Evolutionary conservation across 306 rosid genomes (phyloP).

Genomic region (Trifolium repens): DNA sequence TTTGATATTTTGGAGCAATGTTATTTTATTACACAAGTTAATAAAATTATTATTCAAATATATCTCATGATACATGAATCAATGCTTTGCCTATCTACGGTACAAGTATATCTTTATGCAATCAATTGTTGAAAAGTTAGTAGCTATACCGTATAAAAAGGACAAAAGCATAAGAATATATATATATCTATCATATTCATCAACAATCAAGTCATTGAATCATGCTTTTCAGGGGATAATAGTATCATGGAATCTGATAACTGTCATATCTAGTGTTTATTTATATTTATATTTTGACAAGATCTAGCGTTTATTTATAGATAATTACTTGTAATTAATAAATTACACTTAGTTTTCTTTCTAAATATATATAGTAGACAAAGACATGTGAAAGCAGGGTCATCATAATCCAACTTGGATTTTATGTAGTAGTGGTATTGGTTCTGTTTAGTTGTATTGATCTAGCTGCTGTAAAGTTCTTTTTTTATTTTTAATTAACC

Average conservation of each 20-base stretch:
- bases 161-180: slow-evolving; percentile 2
- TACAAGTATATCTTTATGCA: slow-evolving; percentile 17
- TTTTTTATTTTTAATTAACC: too few species aligned
- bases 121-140: slow-evolving; percentile 13
- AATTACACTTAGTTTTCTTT: neutral
- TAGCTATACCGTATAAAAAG: neutral
- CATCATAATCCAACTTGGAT: neutral
- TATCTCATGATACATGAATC: neutral
- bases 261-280: neutral
- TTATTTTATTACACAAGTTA: neutral
- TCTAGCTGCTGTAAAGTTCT: too few species aligned
- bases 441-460: too few species aligned
- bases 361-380: neutral
- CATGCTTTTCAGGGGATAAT: slow-evolving; percentile 22
- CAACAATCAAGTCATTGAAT: slow-evolving; percentile 6
- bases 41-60: neutral
- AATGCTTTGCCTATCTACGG: neutral
- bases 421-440: neutral
- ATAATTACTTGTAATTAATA: slow-evolving; percentile 7
- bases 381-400: neutral
- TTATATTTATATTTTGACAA: neutral
- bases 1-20: slow-evolving; percentile 7
- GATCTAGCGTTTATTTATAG: slow-evolving; percentile 19
- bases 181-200: too few species aligned
- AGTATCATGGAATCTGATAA: slow-evolving; percentile 6